Evolutionary conservation across 768 basidiomycete species (phyloP).

Genomic region (Auricularia heimuer): DNA sequence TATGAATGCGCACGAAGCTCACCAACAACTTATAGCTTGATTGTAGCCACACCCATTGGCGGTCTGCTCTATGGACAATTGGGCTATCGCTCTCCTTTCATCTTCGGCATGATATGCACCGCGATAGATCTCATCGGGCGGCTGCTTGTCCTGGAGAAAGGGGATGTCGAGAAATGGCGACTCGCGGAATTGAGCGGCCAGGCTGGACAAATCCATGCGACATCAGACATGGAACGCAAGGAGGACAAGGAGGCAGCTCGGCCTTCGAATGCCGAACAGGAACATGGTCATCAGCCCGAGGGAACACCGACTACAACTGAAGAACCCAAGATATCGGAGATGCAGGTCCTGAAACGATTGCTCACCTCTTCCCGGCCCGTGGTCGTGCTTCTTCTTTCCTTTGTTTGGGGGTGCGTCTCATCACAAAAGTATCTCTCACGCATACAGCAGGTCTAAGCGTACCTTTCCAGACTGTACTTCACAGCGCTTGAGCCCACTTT

Average conservation of each 20-base stretch:
- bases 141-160: slow-evolving; percentile 47
- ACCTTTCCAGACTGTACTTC: slow-evolving; percentile 30
- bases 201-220: background rate
- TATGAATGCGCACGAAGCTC: background rate
- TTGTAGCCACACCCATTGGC: slow-evolving; percentile 50
- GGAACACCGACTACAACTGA: background rate
- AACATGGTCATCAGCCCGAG: background rate
- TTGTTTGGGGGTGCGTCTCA: background rate
- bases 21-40: slow-evolving; percentile 18
- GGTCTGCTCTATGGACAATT: slow-evolving; percentile 43
- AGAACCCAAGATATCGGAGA: background rate
- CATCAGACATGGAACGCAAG: background rate
- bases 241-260: background rate
- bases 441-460: too few relatives aligned
- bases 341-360: background rate
- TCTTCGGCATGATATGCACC: slow-evolving; percentile 39
- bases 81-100: slow-evolving; percentile 54
- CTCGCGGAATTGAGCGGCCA: background rate
- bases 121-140: slow-evolving; percentile 43
- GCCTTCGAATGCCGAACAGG: background rate
- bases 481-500: slow-evolving; percentile 47
- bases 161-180: slow-evolving; percentile 25
- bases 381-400: background rate
- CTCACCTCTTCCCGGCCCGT: background rate
- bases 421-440: too few relatives aligned